Percentiles rank a stretch among this genome's conserved stretches.
Conservation (phyloP, 768 basidiomycete genomes). For the Lanmaoa rubissima region DNA sequence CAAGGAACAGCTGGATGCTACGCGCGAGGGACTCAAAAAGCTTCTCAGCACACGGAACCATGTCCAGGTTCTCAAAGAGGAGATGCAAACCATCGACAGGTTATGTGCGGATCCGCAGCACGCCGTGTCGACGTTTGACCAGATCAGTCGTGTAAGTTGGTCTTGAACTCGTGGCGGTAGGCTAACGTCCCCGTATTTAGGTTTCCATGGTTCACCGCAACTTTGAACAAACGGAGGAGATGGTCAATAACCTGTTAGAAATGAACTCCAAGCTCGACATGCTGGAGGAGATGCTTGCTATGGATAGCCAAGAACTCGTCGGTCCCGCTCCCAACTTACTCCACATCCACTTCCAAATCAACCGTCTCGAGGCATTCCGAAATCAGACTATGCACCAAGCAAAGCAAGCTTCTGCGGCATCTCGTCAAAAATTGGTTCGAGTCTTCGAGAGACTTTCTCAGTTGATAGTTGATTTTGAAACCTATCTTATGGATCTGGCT, state of each 20-base stretch:
- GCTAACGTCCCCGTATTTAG: conserved; percentile 41
- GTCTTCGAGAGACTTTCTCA: conserved; percentile 86
- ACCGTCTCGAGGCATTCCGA: conserved; percentile 88
- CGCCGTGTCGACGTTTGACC: conserved; percentile 85
- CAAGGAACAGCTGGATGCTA: conserved; percentile 89
- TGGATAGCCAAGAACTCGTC: conserved; percentile 72
- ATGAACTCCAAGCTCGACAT: conserved; percentile 84
- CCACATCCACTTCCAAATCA: conserved; percentile 86
- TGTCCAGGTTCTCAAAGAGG: conserved; percentile 80
- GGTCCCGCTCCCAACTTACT: conserved; percentile 90
- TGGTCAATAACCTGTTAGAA: conserved; percentile 90
- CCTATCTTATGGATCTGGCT: conserved; percentile 76
- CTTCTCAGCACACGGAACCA: conserved; percentile 73
- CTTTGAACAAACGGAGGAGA: conserved; percentile 92
- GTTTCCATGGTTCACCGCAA: conserved; percentile 95
- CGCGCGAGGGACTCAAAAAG: conserved; percentile 82
- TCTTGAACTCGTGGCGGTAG: not conserved
- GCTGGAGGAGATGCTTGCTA: conserved; percentile 73
- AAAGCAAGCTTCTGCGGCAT: conserved; percentile 70
- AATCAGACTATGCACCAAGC: conserved; percentile 96
- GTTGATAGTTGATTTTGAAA: conserved; percentile 80
- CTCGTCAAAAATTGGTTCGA: conserved; percentile 64
- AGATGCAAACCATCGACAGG: conserved; percentile 78
- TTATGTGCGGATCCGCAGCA: conserved; percentile 74
- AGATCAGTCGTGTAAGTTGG: conserved; percentile 82